These are phyloP conservation scores for Pyrenochaeta sp. DNA, from an alignment of 2,329 filamentous ascomycete species.

Conservation along the genomic window DNA sequence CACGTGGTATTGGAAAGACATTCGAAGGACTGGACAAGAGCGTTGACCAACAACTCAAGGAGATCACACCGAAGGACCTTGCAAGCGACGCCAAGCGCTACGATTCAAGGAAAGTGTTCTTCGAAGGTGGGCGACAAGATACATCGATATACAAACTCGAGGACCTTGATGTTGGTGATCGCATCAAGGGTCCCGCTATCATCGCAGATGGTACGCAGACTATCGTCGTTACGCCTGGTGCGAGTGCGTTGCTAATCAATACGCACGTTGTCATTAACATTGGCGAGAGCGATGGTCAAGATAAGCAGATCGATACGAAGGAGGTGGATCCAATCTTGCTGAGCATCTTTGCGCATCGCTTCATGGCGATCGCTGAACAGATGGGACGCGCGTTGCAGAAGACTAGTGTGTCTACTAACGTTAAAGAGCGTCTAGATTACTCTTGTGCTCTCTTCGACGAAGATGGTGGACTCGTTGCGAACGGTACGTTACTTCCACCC, in stretches of 20 bases:
- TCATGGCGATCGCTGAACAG: constrained; percentile 87
- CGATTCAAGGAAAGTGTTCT: constrained; percentile 77
- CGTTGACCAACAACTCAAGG: constrained; percentile 82
- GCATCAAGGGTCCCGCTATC: constrained; percentile 81
- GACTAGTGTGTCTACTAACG: constrained; percentile 80
- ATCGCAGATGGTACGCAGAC: constrained; percentile 90
- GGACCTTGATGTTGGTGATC: constrained; percentile 75
- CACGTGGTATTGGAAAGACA: constrained; percentile 88
- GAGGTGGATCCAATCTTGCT: constrained; percentile 79
- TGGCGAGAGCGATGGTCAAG: constrained; percentile 63
- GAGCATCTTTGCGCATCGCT: constrained; percentile 80
- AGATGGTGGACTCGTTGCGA: constrained; percentile 78
- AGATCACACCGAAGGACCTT: constrained; percentile 67
- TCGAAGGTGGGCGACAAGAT: constrained; percentile 78
- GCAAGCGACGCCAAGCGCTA: constrained; percentile 70
- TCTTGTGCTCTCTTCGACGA: constrained; percentile 83
- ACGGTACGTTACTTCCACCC: constrained; percentile 54
- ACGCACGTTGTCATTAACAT: constrained; percentile 92
- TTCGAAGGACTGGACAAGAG: constrained; percentile 82
- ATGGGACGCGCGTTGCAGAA: constrained; percentile 83
- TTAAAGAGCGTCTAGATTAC: constrained; percentile 84
- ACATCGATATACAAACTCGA: constrained; percentile 86
- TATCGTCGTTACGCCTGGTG: constrained; percentile 83
- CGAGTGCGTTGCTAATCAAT: constrained; percentile 78
- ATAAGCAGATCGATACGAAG: constrained; percentile 59